phyloP scores from a whole-genome alignment of 2,329 filamentous ascomycete genomes.

The Cladophialophora chaetospira region DNA sequence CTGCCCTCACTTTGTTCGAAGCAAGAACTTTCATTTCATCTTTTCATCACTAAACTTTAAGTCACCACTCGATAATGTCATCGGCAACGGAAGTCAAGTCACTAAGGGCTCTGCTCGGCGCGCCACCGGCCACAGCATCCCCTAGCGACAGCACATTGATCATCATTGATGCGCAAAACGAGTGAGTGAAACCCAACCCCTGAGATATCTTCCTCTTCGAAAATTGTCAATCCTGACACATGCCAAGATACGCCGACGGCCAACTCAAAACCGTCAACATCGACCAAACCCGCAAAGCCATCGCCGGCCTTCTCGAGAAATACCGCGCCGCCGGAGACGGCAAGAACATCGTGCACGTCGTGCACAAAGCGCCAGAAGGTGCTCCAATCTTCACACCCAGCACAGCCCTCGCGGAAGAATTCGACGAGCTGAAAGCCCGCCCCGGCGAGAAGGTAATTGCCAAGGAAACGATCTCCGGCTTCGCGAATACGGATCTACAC shows the following conservation, averaged over 20 bases:
- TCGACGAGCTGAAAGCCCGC: constrained; percentile 59
- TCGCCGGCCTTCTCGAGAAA: constrained; percentile 58
- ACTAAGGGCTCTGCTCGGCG: constrained; percentile 59
- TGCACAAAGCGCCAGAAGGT: constrained; percentile 61
- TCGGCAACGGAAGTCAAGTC: constrained; percentile 35
- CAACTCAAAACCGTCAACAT: constrained; percentile 59
- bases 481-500: constrained; percentile 62
- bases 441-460: constrained; percentile 58
- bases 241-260: constrained; percentile 51
- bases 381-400: constrained; percentile 67
- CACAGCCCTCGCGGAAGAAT: constrained; percentile 62
- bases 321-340: constrained; percentile 52
- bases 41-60: not conserved
- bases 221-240: constrained; percentile 8
- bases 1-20: no score
- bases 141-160: constrained; percentile 61
- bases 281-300: constrained; percentile 56
- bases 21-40: no score
- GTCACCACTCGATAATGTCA: constrained; percentile 9
- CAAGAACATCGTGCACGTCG: constrained; percentile 61
- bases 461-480: constrained; percentile 62
- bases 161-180: constrained; percentile 72
- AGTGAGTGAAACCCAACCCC: constrained; percentile 48
- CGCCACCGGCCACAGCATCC: constrained; percentile 58
- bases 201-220: no score